phyloP scores from a whole-genome alignment of 1,139 yeast genomes.

The Lodderomyces margitis region DNA sequence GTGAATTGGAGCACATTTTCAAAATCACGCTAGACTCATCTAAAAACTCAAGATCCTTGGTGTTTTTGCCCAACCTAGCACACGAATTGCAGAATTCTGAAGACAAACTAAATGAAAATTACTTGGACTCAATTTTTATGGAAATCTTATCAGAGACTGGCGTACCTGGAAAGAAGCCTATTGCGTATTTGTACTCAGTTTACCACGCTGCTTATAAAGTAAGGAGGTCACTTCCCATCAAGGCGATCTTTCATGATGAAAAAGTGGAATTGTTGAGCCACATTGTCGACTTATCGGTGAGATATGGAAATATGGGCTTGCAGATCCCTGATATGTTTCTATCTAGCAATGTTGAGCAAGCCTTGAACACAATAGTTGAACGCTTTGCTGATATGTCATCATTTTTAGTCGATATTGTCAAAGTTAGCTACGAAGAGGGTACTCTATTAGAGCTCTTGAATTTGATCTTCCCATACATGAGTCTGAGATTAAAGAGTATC shows the following conservation, averaged over 20 bases:
- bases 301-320: conserved; percentile 69
- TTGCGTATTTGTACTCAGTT: conserved; percentile 45
- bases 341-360: conserved; percentile 31
- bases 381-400: conserved; percentile 43
- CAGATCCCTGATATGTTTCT: conserved; percentile 69
- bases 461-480: conserved; percentile 51
- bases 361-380: conserved; percentile 29
- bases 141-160: conserved; percentile 57
- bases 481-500: conserved; percentile 27
- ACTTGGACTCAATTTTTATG: conserved; percentile 50
- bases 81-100: conserved; percentile 31
- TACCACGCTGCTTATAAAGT: conserved; percentile 40
- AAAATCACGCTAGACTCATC: conserved; percentile 30
- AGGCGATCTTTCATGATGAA: conserved; percentile 34
- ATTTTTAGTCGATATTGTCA: conserved; percentile 57
- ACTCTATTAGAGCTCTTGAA: conserved; percentile 58
- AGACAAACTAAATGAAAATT: conserved; percentile 23
- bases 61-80: conserved; percentile 37
- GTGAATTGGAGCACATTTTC: conserved; percentile 38
- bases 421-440: conserved; percentile 65
- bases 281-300: conserved; percentile 52
- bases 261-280: conserved; percentile 47
- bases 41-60: conserved; percentile 13
- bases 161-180: conserved; percentile 33
- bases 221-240: conserved; percentile 42